Evolutionary conservation across 2,329 filamentous ascomycete species (phyloP).

Genomic region (Pestalotiopsis sp.): DNA sequence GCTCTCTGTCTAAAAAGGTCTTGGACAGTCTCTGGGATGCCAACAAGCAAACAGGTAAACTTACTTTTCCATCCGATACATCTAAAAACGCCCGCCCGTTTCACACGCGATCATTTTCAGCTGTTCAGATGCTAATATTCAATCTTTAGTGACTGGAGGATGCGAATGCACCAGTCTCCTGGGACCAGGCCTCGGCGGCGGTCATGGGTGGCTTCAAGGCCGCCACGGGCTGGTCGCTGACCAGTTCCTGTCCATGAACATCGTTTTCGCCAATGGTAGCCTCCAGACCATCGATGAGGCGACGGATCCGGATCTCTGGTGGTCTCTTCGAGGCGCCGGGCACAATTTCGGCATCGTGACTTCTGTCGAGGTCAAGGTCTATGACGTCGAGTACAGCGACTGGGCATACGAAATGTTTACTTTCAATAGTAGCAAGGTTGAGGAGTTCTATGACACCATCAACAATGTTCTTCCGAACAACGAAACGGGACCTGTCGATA

Average conservation of each 20-base stretch:
- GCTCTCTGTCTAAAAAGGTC: conserved; percentile 46
- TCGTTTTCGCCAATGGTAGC: conserved; percentile 43
- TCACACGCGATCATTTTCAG: background rate
- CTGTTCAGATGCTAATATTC: background rate
- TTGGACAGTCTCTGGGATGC: conserved; percentile 50
- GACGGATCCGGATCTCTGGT: conserved; percentile 51
- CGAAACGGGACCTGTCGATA: conserved; percentile 40
- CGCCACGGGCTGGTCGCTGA: conserved; percentile 44
- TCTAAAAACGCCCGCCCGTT: background rate
- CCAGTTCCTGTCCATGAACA: conserved; percentile 40
- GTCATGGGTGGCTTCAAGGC: conserved; percentile 45
- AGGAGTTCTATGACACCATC: conserved; percentile 42
- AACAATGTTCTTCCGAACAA: conserved; percentile 23
- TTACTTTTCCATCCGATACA: background rate
- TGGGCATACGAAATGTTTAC: conserved; percentile 43
- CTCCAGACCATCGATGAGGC: conserved; percentile 28
- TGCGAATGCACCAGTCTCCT: conserved; percentile 55
- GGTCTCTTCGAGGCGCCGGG: conserved; percentile 58
- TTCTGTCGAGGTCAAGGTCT: conserved; percentile 46
- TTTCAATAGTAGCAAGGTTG: conserved; percentile 47
- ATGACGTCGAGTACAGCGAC: conserved; percentile 36
- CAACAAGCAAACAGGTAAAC: conserved; percentile 51
- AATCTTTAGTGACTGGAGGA: conserved; percentile 45
- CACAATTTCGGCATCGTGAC: conserved; percentile 63
- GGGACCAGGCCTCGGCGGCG: conserved; percentile 47